A percentile compares a stretch with the other conserved stretches of the same genome.
These are phyloP conservation scores for Plasmopara viticola DNA, from an alignment of 352 stramenopile species.

Conservation along the genomic window DNA sequence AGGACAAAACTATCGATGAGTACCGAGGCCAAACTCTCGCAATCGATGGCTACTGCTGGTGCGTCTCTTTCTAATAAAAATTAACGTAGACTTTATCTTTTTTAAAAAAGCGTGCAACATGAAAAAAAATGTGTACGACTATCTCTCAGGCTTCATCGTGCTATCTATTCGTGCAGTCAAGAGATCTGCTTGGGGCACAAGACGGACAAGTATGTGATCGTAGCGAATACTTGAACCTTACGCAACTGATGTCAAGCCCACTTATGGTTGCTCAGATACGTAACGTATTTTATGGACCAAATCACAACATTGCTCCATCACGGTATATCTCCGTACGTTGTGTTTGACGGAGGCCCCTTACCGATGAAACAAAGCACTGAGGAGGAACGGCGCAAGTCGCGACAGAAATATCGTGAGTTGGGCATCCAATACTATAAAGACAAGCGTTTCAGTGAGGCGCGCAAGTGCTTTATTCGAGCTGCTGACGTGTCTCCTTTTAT, in stretches of 20 bases:
- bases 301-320: conserved; percentile 45
- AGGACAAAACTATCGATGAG: conserved; percentile 41
- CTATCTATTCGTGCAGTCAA: conserved; percentile 68
- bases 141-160: conserved; percentile 60
- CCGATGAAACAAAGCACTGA: conserved; percentile 79
- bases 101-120: background rate
- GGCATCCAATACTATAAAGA: conserved; percentile 54
- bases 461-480: conserved; percentile 66
- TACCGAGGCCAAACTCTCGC: conserved; percentile 64
- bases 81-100: background rate
- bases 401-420: conserved; percentile 62
- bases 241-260: background rate
- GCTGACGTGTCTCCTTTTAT: conserved; percentile 76
- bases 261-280: conserved; percentile 38
- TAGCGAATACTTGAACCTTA: background rate
- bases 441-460: conserved; percentile 49
- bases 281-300: conserved; percentile 70
- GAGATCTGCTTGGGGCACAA: conserved; percentile 62
- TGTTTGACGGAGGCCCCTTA: conserved; percentile 66
- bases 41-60: conserved; percentile 84
- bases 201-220: conserved; percentile 55
- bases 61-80: conserved; percentile 1
- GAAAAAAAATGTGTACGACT: background rate
- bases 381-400: conserved; percentile 53
- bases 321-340: conserved; percentile 63